Conservation (phyloP, 768 basidiomycete genomes). For the Mycena capillaripes region DNA sequence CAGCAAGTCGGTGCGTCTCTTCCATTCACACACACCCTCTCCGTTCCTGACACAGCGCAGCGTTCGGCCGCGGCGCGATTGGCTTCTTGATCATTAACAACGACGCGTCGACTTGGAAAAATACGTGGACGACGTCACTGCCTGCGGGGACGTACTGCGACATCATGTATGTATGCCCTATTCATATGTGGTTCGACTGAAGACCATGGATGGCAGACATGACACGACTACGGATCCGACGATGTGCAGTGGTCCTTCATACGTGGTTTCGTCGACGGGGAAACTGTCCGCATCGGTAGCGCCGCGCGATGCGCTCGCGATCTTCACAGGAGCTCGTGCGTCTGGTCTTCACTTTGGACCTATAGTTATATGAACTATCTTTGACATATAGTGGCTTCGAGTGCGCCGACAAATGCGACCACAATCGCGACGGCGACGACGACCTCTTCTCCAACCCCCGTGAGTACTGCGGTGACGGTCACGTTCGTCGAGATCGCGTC, state of each 20-base stretch:
- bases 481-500: conserved; percentile 20
- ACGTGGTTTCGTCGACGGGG: conserved; percentile 25
- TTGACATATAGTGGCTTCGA: too few relatives aligned
- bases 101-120: conserved; percentile 20
- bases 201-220: too few relatives aligned
- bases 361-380: background rate
- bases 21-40: background rate
- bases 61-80: conserved; percentile 25
- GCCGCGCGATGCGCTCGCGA: conserved; percentile 35
- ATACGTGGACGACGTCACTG: conserved; percentile 20
- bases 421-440: background rate
- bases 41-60: background rate
- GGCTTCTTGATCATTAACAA: conserved; percentile 36
- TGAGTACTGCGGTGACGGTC: conserved; percentile 6
- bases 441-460: background rate
- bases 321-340: conserved; percentile 21
- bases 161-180: conserved; percentile 23
- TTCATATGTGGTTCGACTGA: too few relatives aligned
- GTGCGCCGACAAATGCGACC: background rate
- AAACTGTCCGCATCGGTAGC: conserved; percentile 38
- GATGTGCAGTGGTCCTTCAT: conserved; percentile 28
- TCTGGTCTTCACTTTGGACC: background rate
- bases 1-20: conserved; percentile 37
- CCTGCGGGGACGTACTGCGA: conserved; percentile 38
- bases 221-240: conserved; percentile 11